Evolutionary conservation across 1,284 basidiomycete genomes (phyloP).

Genomic region (Rhodotorula sp.): DNA sequence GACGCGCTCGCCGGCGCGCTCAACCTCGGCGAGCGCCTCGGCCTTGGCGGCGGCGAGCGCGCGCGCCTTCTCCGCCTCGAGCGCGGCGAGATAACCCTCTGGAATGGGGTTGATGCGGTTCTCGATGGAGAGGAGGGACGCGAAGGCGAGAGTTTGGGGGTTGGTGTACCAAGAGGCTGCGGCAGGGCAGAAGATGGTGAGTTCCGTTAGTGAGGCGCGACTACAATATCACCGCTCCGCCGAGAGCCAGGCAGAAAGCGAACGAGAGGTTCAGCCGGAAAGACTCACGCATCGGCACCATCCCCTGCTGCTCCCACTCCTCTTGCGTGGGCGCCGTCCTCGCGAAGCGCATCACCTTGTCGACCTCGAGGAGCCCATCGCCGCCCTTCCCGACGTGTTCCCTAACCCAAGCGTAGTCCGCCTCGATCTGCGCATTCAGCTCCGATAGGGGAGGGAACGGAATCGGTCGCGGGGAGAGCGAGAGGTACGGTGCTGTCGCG

Average conservation of each 20-base stretch:
- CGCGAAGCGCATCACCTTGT: conserved; percentile 69
- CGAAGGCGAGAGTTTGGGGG: conserved; percentile 87
- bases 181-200: no score
- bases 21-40: conserved; percentile 21
- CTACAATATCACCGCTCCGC: conserved; percentile 18
- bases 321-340: conserved; percentile 68
- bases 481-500: conserved; percentile 78
- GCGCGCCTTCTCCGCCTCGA: conserved; percentile 15
- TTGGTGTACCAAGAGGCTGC: conserved; percentile 79
- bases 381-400: conserved; percentile 56
- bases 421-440: conserved; percentile 59
- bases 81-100: conserved; percentile 23
- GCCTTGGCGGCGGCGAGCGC: conserved; percentile 19
- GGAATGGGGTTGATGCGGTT: conserved; percentile 70
- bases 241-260: not conserved
- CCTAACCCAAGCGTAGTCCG: conserved; percentile 68
- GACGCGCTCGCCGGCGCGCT: conserved; percentile 7
- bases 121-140: conserved; percentile 71
- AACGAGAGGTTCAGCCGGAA: no score
- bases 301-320: conserved; percentile 46
- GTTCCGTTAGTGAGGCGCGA: not conserved
- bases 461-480: conserved; percentile 55
- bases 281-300: conserved; percentile 21
- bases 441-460: conserved; percentile 65
- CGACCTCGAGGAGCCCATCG: conserved; percentile 55